Evolutionary conservation across 495 filamentous ascomycete genomes (phyloP).

Genomic region (Ramalina intermedia): DNA sequence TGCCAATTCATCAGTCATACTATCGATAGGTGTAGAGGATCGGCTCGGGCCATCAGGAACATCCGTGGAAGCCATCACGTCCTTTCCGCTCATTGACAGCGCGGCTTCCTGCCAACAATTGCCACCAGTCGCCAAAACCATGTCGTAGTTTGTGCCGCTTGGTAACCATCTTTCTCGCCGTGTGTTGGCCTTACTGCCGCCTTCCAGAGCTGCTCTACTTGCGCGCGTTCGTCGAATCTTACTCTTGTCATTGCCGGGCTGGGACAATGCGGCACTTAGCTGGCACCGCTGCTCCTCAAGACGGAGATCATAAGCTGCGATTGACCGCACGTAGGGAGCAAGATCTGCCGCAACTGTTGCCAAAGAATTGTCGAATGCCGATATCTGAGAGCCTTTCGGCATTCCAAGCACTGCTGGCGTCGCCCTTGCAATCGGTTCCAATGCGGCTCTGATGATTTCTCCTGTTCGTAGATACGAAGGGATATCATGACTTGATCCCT

Average conservation of each 20-base stretch:
- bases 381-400: conserved; percentile 28
- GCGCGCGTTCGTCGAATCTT: conserved; percentile 61
- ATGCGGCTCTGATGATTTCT: conserved; percentile 20
- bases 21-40: too few species aligned
- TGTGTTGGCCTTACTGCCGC: conserved; percentile 54
- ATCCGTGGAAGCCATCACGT: too few species aligned
- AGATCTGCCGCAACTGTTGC: conserved; percentile 55
- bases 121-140: conserved; percentile 54
- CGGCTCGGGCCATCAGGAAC: too few species aligned
- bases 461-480: neutral
- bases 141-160: conserved; percentile 43
- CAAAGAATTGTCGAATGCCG: conserved; percentile 57
- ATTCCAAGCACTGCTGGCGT: conserved; percentile 26
- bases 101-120: conserved; percentile 40
- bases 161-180: conserved; percentile 70
- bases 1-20: too few species aligned
- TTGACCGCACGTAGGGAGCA: conserved; percentile 69
- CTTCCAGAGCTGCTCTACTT: conserved; percentile 70
- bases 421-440: conserved; percentile 40
- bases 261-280: conserved; percentile 45
- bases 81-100: too few species aligned
- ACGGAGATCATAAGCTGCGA: conserved; percentile 58
- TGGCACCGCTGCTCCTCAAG: conserved; percentile 51
- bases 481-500: neutral
- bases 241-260: conserved; percentile 38